Evolutionary conservation across 371 early-diverging fungal species (phyloP), one percentile per base, ranked within the genome.

Genomic region (Actinomucor elegans): DNA sequence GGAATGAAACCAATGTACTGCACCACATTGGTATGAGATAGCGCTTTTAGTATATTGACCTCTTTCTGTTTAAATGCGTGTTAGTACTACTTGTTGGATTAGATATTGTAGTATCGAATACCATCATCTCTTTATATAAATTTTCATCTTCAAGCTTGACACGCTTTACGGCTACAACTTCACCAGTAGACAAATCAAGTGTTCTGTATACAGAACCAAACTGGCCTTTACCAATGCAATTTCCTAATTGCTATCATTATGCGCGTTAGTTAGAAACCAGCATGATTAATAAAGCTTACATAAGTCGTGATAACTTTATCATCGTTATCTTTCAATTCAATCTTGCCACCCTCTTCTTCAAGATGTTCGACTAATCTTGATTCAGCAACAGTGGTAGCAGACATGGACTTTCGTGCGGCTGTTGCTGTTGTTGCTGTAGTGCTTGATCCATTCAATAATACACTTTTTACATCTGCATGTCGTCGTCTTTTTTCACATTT

Each of bases 221-320:
- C 36, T 94, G 94, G 3, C 96, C 96, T 59, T 90, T 87, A 3
- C 96, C 96, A 23, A 96, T 91, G 53, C 91, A 93, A 52, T 93
- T 91, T 6, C 95, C 94, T 9, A 93, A 76, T 78, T 93, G 90
- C 80, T 82, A 55, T 36, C 4, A 37, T 23, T 4, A 50, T 5
- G 24, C 20, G 26, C 10, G 26, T 17, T 17, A 12, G 20, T 17
- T 23, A 11, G 23, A 40, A 17, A 18, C 5, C 9, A 28, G n/a
- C 17, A 35, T n/a, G n/a, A n/a, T n/a, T n/a, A n/a, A n/a, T n/a
- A 17, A 9, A 5, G 55, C 69, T 56, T 74, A 81, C 81, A 58
- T 69, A 81, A 20, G 73, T 71, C 18, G 84, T 70, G 15, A 75
- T 62, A 1, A 70, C 60, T 27, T 64, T 48, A 10, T 79, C 80